phyloP scores from a whole-genome alignment of 2,329 filamentous ascomycete genomes.

The Emericellopsis cladophorae region DNA sequence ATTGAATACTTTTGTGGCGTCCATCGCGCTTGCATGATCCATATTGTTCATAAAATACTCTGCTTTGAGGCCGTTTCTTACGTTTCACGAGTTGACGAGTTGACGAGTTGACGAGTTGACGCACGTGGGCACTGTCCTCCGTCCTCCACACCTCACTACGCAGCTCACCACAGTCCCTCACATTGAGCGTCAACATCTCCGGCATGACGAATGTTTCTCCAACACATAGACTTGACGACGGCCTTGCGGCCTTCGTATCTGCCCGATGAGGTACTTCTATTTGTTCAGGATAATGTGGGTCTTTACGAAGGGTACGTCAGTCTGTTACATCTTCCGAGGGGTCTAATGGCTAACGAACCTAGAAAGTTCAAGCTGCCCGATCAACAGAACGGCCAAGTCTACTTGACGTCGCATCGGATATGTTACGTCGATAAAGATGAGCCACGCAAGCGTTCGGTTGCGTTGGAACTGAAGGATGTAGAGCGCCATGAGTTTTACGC shows the following conservation, averaged over 20 bases:
- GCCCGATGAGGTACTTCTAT: conserved; percentile 86
- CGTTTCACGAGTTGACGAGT: too few species aligned
- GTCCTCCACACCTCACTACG: too few species aligned
- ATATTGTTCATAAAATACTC: too few species aligned
- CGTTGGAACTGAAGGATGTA: conserved; percentile 79
- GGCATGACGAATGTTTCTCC: conserved; percentile 87
- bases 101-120: too few species aligned
- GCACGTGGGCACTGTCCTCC: too few species aligned
- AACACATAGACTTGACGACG: conserved; percentile 89
- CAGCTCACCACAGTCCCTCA: too few species aligned
- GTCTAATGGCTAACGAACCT: neutral
- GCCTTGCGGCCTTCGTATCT: conserved; percentile 86
- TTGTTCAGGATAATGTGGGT: conserved; percentile 94
- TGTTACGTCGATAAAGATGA: conserved; percentile 90
- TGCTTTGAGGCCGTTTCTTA: too few species aligned
- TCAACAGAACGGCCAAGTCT: conserved; percentile 92
- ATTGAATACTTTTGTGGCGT: too few species aligned
- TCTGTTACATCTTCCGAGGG: too few species aligned
- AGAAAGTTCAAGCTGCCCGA: conserved; percentile 93
- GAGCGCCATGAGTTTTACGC: conserved; percentile 87
- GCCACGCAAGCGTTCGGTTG: conserved; percentile 72
- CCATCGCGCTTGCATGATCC: too few species aligned
- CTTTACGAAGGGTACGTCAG: conserved; percentile 77
- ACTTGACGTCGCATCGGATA: conserved; percentile 86
- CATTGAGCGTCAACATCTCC: neutral